Evolutionary conservation across 108 stramenopile genomes (phyloP).

Genomic region (Epithemia pelagica): DNA sequence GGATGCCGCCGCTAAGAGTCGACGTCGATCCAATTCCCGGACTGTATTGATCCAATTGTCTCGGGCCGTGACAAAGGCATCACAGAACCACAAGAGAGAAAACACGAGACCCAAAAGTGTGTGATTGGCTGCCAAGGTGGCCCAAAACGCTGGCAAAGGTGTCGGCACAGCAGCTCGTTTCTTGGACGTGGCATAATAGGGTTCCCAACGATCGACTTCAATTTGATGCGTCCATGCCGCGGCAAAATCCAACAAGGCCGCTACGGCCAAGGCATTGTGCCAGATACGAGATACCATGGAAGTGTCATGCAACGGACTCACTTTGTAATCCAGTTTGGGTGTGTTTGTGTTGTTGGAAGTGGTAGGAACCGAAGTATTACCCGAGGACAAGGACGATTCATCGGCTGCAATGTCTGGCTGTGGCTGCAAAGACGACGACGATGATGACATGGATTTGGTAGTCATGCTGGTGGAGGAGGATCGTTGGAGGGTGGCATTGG

Average conservation of each 20-base stretch:
- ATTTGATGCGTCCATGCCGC: neutral
- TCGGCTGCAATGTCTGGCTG: no score
- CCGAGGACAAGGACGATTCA: no score
- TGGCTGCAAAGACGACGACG: no score
- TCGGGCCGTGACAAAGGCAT: conserved; percentile 26
- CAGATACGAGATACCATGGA: neutral
- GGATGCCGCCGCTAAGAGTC: neutral
- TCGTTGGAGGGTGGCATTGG: no score
- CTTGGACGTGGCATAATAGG: neutral
- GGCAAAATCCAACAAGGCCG: conserved; percentile 9
- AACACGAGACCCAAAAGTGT: conserved; percentile 26
- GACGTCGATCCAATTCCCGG: conserved; percentile 17
- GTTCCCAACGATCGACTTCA: conserved; percentile 1
- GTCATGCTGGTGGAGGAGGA: no score
- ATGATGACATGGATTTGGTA: no score
- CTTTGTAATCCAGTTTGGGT: no score
- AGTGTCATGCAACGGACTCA: neutral
- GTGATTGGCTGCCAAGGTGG: conserved; percentile 6
- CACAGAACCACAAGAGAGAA: conserved; percentile 36
- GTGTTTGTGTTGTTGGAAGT: no score
- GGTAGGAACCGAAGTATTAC: no score
- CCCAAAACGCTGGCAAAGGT: neutral
- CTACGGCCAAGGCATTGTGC: neutral
- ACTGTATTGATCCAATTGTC: conserved; percentile 5
- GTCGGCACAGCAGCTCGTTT: neutral